Conservation (phyloP, 2,329 filamentous ascomycete species). For the Paecilomyces sp. region DNA sequence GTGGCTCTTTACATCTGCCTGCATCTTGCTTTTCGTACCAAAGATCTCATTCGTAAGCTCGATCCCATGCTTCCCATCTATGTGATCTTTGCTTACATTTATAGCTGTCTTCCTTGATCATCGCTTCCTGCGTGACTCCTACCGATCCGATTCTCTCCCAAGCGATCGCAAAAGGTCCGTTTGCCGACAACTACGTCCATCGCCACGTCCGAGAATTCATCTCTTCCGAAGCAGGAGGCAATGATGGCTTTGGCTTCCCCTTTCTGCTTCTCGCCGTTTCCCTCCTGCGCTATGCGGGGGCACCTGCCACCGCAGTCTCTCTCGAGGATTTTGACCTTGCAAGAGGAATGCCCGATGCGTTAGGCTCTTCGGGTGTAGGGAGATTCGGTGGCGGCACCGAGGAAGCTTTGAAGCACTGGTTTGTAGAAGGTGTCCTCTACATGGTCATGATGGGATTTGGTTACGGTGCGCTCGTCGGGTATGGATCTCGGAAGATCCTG, state of each 20-base stretch:
- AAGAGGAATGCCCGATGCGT: constrained; percentile 17
- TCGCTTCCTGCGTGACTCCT: constrained; percentile 55
- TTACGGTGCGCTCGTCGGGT: constrained; percentile 49
- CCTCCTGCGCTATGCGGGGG: constrained; percentile 48
- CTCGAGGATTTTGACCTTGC: constrained; percentile 11
- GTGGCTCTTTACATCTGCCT: constrained; percentile 54
- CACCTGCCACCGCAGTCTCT: constrained; percentile 12
- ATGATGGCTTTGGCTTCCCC: constrained; percentile 57
- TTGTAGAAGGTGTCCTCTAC: constrained; percentile 55
- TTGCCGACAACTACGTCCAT: constrained; percentile 55
- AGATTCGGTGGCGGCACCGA: constrained; percentile 47
- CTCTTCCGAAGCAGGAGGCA: constrained; percentile 54
- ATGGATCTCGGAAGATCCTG: constrained; percentile 40
- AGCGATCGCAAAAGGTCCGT: constrained; percentile 55
- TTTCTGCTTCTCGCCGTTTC: constrained; percentile 54
- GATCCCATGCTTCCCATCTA: background rate
- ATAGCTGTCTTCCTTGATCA: constrained; percentile 48
- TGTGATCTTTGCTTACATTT: background rate
- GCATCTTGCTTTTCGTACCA: constrained; percentile 49
- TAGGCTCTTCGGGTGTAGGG: constrained; percentile 38
- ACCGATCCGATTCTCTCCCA: constrained; percentile 58
- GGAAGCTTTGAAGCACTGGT: constrained; percentile 50
- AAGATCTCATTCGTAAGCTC: constrained; percentile 40
- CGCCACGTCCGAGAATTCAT: constrained; percentile 54
- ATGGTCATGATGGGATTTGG: constrained; percentile 47